Evolutionary conservation across 441 rosid genomes (phyloP).

Genomic region (Croton laevigatus): DNA sequence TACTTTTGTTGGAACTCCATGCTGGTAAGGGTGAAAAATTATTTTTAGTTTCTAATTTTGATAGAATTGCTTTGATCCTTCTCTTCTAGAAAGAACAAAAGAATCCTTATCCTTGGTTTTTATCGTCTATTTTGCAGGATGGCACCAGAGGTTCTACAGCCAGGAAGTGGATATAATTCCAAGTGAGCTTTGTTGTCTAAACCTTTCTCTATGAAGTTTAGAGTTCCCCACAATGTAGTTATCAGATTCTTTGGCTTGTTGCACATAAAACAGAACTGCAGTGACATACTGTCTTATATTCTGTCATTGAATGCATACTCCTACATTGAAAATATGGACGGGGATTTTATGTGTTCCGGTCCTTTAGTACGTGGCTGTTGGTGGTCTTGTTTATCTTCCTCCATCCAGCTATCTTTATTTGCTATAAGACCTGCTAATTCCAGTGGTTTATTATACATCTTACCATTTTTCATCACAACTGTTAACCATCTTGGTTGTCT

Average conservation of each 20-base stretch:
- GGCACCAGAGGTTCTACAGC: conserved; percentile 99
- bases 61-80: not conserved
- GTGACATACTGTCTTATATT: not conserved
- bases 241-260: conserved; percentile 1
- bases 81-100: not conserved
- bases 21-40: conserved; percentile 55
- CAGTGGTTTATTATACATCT: not conserved
- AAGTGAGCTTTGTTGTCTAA: conserved; percentile 58
- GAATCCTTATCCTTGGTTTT: conserved; percentile 4
- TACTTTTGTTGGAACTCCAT: conserved; percentile 98
- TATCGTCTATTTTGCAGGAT: conserved; percentile 60
- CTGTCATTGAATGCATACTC: not conserved
- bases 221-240: not conserved
- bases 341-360: not conserved
- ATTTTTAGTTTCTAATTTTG: conserved; percentile 2
- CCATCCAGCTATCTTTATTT: not conserved
- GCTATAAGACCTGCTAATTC: not conserved
- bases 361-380: not conserved
- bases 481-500: not conserved
- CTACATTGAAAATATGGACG: not conserved
- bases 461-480: not conserved
- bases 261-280: not conserved
- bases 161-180: conserved; percentile 96
- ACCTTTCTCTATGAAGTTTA: conserved; percentile 12
- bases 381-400: not conserved